Evolutionary conservation across 2,329 filamentous ascomycete genomes (phyloP).

Genomic region (Penicillium sp.): DNA sequence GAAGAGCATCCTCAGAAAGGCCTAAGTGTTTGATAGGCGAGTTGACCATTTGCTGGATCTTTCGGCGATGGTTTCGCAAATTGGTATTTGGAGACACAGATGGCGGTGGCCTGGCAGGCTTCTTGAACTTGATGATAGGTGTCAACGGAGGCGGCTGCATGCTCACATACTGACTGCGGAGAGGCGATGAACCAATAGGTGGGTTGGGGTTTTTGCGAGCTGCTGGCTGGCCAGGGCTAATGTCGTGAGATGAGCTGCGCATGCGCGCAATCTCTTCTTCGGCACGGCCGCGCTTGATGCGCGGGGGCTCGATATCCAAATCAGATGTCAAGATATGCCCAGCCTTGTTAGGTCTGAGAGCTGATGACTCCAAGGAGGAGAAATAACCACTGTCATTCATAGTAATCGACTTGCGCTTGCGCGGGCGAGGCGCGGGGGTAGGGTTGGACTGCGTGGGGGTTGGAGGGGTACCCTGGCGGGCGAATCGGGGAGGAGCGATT

Average conservation of each 20-base stretch:
- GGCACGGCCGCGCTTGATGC: slow-evolving; percentile 82
- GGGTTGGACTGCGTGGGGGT: slow-evolving; percentile 66
- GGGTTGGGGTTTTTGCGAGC: slow-evolving; percentile 32
- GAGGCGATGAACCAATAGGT: slow-evolving; percentile 62
- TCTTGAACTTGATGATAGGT: slow-evolving; percentile 77
- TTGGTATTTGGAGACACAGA: slow-evolving; percentile 94
- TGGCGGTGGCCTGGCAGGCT: slow-evolving; percentile 60
- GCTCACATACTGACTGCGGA: slow-evolving; percentile 55
- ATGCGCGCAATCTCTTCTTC: slow-evolving; percentile 95
- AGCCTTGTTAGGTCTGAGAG: slow-evolving; percentile 66
- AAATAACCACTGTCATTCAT: slow-evolving; percentile 97
- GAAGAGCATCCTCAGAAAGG: slow-evolving; percentile 39
- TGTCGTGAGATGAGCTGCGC: slow-evolving; percentile 83
- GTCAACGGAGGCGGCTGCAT: slow-evolving; percentile 75
- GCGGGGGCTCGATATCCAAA: slow-evolving; percentile 67
- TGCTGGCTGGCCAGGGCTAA: slow-evolving; percentile 65
- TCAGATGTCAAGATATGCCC: slow-evolving; percentile 71
- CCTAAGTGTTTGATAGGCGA: slow-evolving; percentile 60
- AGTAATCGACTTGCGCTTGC: slow-evolving; percentile 73
- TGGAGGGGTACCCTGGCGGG: slow-evolving; percentile 67
- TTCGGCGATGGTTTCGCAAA: slow-evolving; percentile 79
- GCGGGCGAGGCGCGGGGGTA: slow-evolving; percentile 62
- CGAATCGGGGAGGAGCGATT: slow-evolving; percentile 57
- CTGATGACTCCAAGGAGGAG: slow-evolving; percentile 91
- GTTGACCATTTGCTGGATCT: slow-evolving; percentile 75